phyloP scores from a whole-genome alignment of 257 asterid genomes.

The Cordia subcordata region DNA sequence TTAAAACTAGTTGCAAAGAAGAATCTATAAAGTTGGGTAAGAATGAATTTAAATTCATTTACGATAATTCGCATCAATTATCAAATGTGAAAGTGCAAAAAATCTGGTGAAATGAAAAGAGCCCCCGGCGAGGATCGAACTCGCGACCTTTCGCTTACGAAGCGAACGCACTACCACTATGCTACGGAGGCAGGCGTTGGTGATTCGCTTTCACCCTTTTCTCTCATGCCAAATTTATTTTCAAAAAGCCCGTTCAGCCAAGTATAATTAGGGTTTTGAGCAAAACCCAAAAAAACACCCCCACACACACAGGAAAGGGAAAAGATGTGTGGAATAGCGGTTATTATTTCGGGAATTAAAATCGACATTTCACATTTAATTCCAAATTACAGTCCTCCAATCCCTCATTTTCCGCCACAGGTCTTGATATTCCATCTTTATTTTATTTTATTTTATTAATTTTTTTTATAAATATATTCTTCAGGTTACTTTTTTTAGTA shows the following conservation, averaged over 20 bases:
- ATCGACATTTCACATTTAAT: constrained; percentile 38
- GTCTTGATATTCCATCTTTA: constrained; percentile 18
- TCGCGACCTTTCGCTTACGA: constrained; percentile 99
- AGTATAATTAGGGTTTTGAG: constrained; percentile 22
- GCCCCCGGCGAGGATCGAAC: constrained; percentile 99
- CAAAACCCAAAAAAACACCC: constrained; percentile 12
- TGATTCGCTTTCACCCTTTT: neutral
- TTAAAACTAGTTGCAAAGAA: too few relatives aligned
- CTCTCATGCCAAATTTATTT: too few relatives aligned
- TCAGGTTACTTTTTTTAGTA: too few relatives aligned
- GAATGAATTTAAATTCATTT: too few relatives aligned
- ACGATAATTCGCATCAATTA: too few relatives aligned
- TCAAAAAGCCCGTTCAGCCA: too few relatives aligned
- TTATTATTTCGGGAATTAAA: constrained; percentile 62
- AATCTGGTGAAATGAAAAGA: too few relatives aligned
- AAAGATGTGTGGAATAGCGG: constrained; percentile 88
- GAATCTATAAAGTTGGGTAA: too few relatives aligned
- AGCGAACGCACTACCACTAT: constrained; percentile 99
- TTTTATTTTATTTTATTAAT: neutral
- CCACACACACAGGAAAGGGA: constrained; percentile 1
- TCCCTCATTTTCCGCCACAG: constrained; percentile 30
- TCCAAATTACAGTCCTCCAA: constrained; percentile 31
- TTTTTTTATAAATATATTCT: neutral
- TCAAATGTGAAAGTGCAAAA: too few relatives aligned
- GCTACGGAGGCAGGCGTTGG: constrained; percentile 56